A percentile compares a stretch with the other conserved stretches of the same genome.
Evolutionary conservation across 352 stramenopile species (phyloP).

Genomic region (Plasmopara muralis): DNA sequence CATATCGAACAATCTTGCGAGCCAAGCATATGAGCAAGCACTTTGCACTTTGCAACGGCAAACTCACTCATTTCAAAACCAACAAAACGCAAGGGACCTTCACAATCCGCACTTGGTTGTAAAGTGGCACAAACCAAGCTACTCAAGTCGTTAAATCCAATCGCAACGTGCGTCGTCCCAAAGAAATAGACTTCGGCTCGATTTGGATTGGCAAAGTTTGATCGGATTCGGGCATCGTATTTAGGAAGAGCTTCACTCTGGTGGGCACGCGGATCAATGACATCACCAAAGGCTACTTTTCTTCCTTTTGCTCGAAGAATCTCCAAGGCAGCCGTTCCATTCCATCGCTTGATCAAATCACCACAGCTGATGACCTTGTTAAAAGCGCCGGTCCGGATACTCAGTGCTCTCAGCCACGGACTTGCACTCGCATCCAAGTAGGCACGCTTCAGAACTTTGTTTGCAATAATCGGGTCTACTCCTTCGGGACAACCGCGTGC

Average conservation of each 20-base stretch:
- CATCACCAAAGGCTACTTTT: background rate
- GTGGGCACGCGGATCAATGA: conserved; percentile 1
- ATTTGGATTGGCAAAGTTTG: conserved; percentile 1
- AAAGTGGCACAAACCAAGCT: conserved; percentile 12
- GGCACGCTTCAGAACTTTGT: conserved; percentile 16
- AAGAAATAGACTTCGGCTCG: conserved; percentile 8
- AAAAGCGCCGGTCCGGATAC: conserved; percentile 11
- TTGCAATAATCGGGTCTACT: conserved; percentile 11
- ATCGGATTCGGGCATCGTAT: conserved; percentile 2
- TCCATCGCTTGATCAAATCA: conserved; percentile 19
- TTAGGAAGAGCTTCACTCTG: background rate
- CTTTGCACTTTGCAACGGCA: conserved; percentile 3
- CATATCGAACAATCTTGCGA: background rate
- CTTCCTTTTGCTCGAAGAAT: conserved; percentile 4
- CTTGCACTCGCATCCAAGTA: conserved; percentile 14
- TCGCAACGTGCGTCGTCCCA: conserved; percentile 24
- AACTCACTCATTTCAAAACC: conserved; percentile 6
- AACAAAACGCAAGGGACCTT: background rate
- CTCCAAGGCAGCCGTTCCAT: conserved; percentile 15
- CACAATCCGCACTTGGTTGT: conserved; percentile 1
- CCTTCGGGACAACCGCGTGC: conserved; percentile 20
- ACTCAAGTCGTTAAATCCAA: conserved; percentile 29
- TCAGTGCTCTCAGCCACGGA: conserved; percentile 12
- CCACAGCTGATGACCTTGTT: background rate
- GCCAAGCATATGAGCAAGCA: conserved; percentile 1